Base-by-base conservation (phyloP, 768 basidiomycete genomes). In the Mycena chlorophos region DNA sequence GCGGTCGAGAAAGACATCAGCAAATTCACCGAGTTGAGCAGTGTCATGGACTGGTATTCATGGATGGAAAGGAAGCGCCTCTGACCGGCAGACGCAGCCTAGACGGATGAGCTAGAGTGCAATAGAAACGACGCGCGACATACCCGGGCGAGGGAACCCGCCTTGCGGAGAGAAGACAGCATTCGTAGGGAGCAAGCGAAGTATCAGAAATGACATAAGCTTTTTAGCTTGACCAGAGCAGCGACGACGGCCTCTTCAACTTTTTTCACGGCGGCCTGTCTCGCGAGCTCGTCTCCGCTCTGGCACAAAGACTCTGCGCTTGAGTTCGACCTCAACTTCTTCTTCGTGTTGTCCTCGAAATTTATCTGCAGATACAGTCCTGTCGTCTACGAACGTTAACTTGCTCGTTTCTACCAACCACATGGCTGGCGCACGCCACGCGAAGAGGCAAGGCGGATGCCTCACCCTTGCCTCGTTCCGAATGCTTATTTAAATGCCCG, bases 31-130 rank as follows among this genome's bases (percentile, higher is more conserved):
- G 93, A 87, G 76, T 98, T 97, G 64, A 99, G 83, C 43, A 99
- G 80, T 61, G 88, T 87, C 73, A 98, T 89, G 40, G 94, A 96
- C 73, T 98, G 95, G 77, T 97, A 92, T 76, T 99, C 97, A 75
- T 99, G 97, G 66, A 99, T 94, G 23, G 94, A 96, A 66, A 98
- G 85, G 71, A 86, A 89, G 61, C 94, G 91, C 76, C 81, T 90
- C 82, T 95, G 94, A 69, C 86, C 83, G 66, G 84, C 83, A 82
- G 84, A 86, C 64, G 78, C 81, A 70, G 77, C 74, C 88, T 90
- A 65, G 27, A 57, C 26, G 51, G 38, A 51, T 26, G 34, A 46
- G 19, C 27, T 30, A 45, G 31, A 52, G 16, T 3, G 45, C 5
- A 26, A 56, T 46, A 30, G 48, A 8, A 43, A 19, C 29, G 19